Base-by-base conservation (phyloP, 768 basidiomycete species). In the Rhizopogon roseolus region DNA sequence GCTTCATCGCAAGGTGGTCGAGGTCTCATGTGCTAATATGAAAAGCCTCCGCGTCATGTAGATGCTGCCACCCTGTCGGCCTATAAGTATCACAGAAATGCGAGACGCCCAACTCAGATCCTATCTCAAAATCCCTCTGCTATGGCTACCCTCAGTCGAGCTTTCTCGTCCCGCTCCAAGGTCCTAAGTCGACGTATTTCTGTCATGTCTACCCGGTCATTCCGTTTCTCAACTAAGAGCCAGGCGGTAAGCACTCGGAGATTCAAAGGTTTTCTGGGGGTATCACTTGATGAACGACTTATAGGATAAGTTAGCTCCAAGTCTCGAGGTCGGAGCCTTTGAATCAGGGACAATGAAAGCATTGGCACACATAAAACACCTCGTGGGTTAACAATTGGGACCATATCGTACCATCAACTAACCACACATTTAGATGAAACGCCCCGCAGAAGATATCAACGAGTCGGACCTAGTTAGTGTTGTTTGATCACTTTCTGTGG, bases 81-180 rank as follows among this genome's bases (percentile, higher is more conserved):
- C 34, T 36, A 36, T 36, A 36, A 36, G 34, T 36, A 36, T 36
- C 34, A 11, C 4, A 36, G 34, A 36, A 36, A 36, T 36, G 11
- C 29, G 9, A 7, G 34, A 34, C 34, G 4, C 34, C 10, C 34
- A 34, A 34, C 34, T 5, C 6, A 29, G 8, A 5, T 29, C 29
- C 29, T 29, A 6, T 8, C 29, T 8, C 29, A 32, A 32, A 36
- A 11, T 36, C 34, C 5, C 40, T 32, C 52, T 49, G 53, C 32
- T 40, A 68, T 68, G 67, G 66, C 67, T 45, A 16, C 57, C 17
- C 56, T 68, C 57, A 62, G 39, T 48, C 58, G 67, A 56, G 50
- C 66, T 38, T 50, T 68, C 50, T 68, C 66, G 2, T 62, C 64
- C 4, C 66, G 67, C 34, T 13, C 34, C 11, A 13, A 1, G 9